phyloP scores from a whole-genome alignment of 2,329 filamentous ascomycete genomes.

The Fusarium albidum region DNA sequence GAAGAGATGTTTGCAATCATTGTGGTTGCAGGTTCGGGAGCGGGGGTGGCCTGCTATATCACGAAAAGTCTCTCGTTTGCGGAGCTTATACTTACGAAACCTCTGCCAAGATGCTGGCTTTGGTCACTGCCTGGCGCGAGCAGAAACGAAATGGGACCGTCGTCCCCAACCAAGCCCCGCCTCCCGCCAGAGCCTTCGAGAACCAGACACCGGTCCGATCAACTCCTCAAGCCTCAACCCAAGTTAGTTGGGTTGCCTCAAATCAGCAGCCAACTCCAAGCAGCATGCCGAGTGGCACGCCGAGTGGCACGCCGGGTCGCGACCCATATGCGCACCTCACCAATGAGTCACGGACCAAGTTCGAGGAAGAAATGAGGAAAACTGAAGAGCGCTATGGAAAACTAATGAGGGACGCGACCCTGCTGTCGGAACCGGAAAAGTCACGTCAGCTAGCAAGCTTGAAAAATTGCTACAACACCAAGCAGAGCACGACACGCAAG shows the following conservation, averaged over 20 bases:
- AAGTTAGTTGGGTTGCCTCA: constrained; percentile 8
- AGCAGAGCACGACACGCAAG: constrained; percentile 64
- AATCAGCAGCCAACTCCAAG: background rate
- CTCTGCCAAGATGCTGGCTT: constrained; percentile 16
- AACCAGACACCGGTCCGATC: background rate
- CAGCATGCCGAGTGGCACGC: constrained; percentile 28
- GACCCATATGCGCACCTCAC: constrained; percentile 58
- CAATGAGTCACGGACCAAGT: constrained; percentile 30
- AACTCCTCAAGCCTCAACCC: background rate
- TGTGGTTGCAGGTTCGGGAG: constrained; percentile 57
- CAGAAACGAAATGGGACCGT: background rate
- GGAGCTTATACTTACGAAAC: constrained; percentile 46
- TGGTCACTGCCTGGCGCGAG: constrained; percentile 20
- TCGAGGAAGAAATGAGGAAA: constrained; percentile 42
- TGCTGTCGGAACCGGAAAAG: constrained; percentile 45
- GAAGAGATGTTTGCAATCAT: constrained; percentile 51
- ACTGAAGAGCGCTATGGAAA: constrained; percentile 48
- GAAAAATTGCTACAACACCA: constrained; percentile 63
- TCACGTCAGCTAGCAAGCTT: constrained; percentile 50
- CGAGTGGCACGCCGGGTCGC: constrained; percentile 27
- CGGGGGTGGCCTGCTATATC: constrained; percentile 53
- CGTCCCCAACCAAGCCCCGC: background rate
- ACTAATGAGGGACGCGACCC: constrained; percentile 53
- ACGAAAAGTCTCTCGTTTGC: constrained; percentile 55
- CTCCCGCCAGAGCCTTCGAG: background rate